Conservation (phyloP, 768 basidiomycete species). For the Lentinula detonsa region DNA sequence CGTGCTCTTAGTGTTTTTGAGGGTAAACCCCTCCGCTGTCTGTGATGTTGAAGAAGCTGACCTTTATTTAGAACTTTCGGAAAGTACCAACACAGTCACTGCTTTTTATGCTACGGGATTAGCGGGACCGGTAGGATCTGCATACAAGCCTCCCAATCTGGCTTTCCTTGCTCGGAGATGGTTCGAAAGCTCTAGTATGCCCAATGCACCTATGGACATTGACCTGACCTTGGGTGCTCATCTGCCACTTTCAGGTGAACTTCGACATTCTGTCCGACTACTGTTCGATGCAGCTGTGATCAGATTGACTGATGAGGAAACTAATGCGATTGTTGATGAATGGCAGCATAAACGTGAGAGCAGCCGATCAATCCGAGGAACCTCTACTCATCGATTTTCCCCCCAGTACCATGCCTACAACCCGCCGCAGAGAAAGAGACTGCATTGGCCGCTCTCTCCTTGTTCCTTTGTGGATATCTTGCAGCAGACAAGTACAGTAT, state of each 20-base stretch:
- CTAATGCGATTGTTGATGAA: slow-evolving; percentile 48
- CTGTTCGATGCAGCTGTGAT: slow-evolving; percentile 75
- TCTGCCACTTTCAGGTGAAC: slow-evolving; percentile 42
- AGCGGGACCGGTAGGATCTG: slow-evolving; percentile 48
- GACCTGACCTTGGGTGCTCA: slow-evolving; percentile 6
- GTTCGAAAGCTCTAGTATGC: slow-evolving; percentile 68
- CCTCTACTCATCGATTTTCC: background rate
- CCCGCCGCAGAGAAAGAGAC: slow-evolving; percentile 56
- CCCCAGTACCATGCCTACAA: slow-evolving; percentile 55
- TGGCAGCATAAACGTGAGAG: slow-evolving; percentile 61
- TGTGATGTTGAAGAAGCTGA: background rate
- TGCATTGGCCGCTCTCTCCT: slow-evolving; percentile 54
- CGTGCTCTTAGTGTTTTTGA: slow-evolving; percentile 71
- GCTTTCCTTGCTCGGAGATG: slow-evolving; percentile 69
- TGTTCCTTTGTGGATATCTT: slow-evolving; percentile 80
- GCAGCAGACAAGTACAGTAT: slow-evolving; percentile 76
- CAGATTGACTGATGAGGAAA: slow-evolving; percentile 62
- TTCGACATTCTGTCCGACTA: slow-evolving; percentile 69
- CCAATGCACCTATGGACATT: background rate
- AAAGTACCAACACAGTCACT: slow-evolving; percentile 66
- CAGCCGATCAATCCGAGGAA: background rate
- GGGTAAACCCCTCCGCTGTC: slow-evolving; percentile 30
- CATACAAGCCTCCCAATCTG: slow-evolving; percentile 65
- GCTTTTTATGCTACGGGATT: slow-evolving; percentile 79
- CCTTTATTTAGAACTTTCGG: slow-evolving; percentile 49